Evolutionary conservation across 2,329 filamentous ascomycete genomes (phyloP), one percentile per base, ranked within the genome.

Genomic region (Apiospora sp.): DNA sequence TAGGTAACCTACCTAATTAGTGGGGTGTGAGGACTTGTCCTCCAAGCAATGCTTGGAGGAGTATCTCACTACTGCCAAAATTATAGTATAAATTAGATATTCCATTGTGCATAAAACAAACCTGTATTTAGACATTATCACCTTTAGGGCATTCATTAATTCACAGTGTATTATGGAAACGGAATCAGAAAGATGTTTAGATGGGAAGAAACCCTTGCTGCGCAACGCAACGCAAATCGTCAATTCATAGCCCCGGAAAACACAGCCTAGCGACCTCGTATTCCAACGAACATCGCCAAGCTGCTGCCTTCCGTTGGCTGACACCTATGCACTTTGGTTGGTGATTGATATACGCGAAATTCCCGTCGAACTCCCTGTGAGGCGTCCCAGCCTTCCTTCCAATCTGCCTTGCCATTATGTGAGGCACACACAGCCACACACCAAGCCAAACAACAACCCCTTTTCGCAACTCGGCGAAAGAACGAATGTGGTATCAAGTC

Each of bases 141-240:
- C n/a, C n/a, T n/a, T n/a, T n/a, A n/a, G n/a, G n/a, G n/a, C n/a
- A n/a, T n/a, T n/a, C n/a, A n/a, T n/a, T n/a, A n/a, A n/a, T n/a
- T n/a, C n/a, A n/a, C n/a, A n/a, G n/a, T n/a, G n/a, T n/a, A n/a
- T n/a, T n/a, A n/a, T n/a, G 4, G 4, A 37, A 30, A 37, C 4
- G 16, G 1, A 13, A 12, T 10, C 37, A 7, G 54, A 3, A 41
- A n/a, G n/a, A 37, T n/a, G 4, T 64, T 64, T 64, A 34, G 27
- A 24, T 27, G 27, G 34, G 27, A 43, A 69, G 46, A 34, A 69
- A 48, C 49, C 44, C 44, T 27, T n/a, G 67, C 14, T 49, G 67
- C 67, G 49, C 67, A 49, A 37, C 67, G 67, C 67, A 69, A 68
- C 67, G 44, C 67, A 69, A 46, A 69, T 69, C 67, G 44, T 69